Percentiles rank a stretch among this genome's conserved stretches.
phyloP scores from a whole-genome alignment of 306 rosid species.

The Mimosa bimucronata region DNA sequence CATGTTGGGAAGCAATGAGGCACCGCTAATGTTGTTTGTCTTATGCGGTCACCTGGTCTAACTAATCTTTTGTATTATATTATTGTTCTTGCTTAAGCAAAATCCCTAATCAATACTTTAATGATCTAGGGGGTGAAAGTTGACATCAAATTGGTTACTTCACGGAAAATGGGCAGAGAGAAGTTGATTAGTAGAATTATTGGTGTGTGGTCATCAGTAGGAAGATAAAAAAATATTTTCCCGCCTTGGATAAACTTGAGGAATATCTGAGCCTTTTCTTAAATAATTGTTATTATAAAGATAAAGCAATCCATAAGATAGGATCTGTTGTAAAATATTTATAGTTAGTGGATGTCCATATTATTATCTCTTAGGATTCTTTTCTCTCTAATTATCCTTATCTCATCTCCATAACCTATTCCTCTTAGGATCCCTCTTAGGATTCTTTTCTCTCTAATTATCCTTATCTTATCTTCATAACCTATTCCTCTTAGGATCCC shows the following conservation, averaged over 20 bases:
- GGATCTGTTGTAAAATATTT: too few species aligned
- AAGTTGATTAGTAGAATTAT: constrained; percentile 25
- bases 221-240: not conserved
- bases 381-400: too few species aligned
- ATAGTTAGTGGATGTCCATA: too few species aligned
- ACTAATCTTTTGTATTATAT: constrained; percentile 7
- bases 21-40: constrained; percentile 45
- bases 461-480: too few species aligned
- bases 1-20: constrained; percentile 56
- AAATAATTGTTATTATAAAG: not conserved
- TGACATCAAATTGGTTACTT: constrained; percentile 30
- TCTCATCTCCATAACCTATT: too few species aligned
- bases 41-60: constrained; percentile 32
- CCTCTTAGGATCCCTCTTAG: too few species aligned
- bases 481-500: too few species aligned
- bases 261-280: not conserved
- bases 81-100: not conserved
- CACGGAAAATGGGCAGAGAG: constrained; percentile 4
- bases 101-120: constrained; percentile 16
- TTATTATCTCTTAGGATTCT: too few species aligned
- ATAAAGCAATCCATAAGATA: constrained; percentile 20
- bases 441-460: too few species aligned
- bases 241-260: constrained; percentile 13
- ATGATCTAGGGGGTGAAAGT: not conserved
- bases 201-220: not conserved